These are phyloP conservation scores for Isabelozyma pseudorhagii DNA, from an alignment of 805 yeast species.

Conservation along the genomic window DNA sequence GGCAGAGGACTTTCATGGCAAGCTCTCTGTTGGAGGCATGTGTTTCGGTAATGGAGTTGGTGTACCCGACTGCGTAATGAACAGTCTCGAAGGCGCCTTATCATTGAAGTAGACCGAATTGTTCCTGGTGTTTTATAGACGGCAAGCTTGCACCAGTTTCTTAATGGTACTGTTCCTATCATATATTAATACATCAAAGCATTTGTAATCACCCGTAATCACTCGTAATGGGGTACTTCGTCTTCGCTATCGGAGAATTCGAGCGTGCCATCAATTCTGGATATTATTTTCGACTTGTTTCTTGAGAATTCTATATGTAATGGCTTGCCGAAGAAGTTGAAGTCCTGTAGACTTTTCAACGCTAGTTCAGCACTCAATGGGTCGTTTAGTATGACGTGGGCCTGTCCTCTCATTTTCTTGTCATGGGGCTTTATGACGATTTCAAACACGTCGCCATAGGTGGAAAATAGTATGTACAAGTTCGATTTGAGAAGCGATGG, in stretches of 20 bases:
- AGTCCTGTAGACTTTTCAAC: slow-evolving; percentile 42
- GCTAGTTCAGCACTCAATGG: slow-evolving; percentile 52
- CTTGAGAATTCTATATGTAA: slow-evolving; percentile 41
- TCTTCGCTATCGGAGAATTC: not conserved
- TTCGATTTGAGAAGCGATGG: slow-evolving; percentile 44
- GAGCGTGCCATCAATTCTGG: not conserved
- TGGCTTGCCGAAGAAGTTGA: slow-evolving; percentile 51
- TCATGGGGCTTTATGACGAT: slow-evolving; percentile 37
- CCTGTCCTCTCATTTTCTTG: slow-evolving; percentile 59
- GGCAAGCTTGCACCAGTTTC: too few relatives aligned
- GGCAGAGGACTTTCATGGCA: slow-evolving; percentile 25
- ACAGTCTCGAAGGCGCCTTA: slow-evolving; percentile 57
- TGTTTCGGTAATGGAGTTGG: slow-evolving; percentile 76
- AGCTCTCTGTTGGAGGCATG: slow-evolving; percentile 72
- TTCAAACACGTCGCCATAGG: slow-evolving; percentile 63
- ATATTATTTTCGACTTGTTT: slow-evolving; percentile 21
- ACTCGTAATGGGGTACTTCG: not conserved
- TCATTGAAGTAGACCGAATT: not conserved
- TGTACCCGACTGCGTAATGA: slow-evolving; percentile 79
- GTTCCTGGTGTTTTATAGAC: too few relatives aligned
- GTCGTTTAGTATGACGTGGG: slow-evolving; percentile 54
- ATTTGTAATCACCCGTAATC: too few relatives aligned
- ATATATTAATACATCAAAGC: too few relatives aligned
- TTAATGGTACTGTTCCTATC: not conserved
- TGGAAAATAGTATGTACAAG: slow-evolving; percentile 55